Percentiles rank a stretch among this genome's conserved stretches.
Evolutionary conservation across 2,329 filamentous ascomycete species (phyloP).

Genomic region (Orbilia ellipsospora): DNA sequence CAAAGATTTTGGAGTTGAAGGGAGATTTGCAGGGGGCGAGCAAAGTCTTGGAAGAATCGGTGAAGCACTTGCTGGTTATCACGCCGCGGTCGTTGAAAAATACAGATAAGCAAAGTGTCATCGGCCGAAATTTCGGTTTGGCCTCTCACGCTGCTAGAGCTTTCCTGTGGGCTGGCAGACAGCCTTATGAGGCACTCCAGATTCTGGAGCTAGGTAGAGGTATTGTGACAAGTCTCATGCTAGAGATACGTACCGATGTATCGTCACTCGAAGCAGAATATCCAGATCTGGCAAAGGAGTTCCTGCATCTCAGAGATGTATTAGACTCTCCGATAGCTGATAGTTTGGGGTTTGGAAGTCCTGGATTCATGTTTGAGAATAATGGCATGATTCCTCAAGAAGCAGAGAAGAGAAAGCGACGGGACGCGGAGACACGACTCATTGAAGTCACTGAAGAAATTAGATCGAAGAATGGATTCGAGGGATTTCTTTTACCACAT

Average conservation of each 20-base stretch:
- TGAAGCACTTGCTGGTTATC: slow-evolving; percentile 6
- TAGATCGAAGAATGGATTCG: slow-evolving; percentile 57
- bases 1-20: neutral
- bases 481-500: slow-evolving; percentile 58
- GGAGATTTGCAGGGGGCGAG: neutral
- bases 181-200: neutral
- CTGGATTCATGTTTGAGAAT: neutral
- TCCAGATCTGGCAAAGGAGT: slow-evolving; percentile 50
- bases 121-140: slow-evolving; percentile 4
- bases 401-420: neutral
- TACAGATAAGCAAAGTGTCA: slow-evolving; percentile 8
- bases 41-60: slow-evolving; percentile 10
- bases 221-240: slow-evolving; percentile 10
- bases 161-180: slow-evolving; percentile 2
- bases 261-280: slow-evolving; percentile 1
- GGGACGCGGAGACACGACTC: slow-evolving; percentile 11
- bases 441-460: slow-evolving; percentile 48
- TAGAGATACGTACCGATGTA: slow-evolving; percentile 4
- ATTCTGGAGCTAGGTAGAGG: slow-evolving; percentile 1
- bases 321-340: slow-evolving; percentile 4
- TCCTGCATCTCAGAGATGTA: slow-evolving; percentile 36
- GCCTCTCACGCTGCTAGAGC: slow-evolving; percentile 8
- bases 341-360: neutral
- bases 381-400: neutral
- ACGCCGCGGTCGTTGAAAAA: slow-evolving; percentile 14